Evolutionary conservation across 164 flowering plant species (phyloP).

Genomic region (Saururus chinensis): DNA sequence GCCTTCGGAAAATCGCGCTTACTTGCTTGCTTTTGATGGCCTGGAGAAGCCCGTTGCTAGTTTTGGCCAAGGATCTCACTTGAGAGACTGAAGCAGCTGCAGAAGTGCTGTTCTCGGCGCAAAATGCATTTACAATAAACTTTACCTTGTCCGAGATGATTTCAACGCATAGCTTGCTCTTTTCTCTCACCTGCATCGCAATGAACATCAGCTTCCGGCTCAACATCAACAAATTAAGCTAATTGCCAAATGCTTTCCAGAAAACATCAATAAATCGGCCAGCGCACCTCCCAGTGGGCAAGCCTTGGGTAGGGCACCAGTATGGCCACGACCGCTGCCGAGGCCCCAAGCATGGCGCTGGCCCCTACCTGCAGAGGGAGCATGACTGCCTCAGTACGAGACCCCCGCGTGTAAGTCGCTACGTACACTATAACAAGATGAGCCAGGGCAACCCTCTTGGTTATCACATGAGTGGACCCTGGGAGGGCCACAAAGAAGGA

Average conservation of each 20-base stretch:
- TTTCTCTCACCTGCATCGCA: conserved; percentile 41
- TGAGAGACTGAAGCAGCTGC: conserved; percentile 41
- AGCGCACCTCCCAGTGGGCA: conserved; percentile 46
- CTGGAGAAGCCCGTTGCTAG: conserved; percentile 38
- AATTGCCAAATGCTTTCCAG: too few species aligned
- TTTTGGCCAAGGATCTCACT: conserved; percentile 29
- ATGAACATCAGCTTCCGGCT: not conserved
- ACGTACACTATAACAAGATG: conserved; percentile 64
- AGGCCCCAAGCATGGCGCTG: conserved; percentile 55
- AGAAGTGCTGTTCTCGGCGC: conserved; percentile 34
- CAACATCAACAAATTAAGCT: not conserved
- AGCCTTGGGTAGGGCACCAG: conserved; percentile 60
- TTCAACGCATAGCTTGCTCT: conserved; percentile 27
- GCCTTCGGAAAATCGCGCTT: not conserved
- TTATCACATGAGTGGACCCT: conserved; percentile 32
- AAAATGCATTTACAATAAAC: conserved; percentile 47
- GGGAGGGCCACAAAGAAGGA: conserved; percentile 52
- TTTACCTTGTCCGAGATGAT: conserved; percentile 48
- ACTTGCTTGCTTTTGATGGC: conserved; percentile 53
- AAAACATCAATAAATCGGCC: not conserved
- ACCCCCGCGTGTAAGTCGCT: conserved; percentile 28
- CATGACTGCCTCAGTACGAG: conserved; percentile 27
- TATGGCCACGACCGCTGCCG: conserved; percentile 57
- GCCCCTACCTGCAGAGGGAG: conserved; percentile 62
- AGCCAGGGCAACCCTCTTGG: conserved; percentile 59